Base-by-base conservation (phyloP, 371 early-diverging fungal genomes). In the Circinella minor region DNA sequence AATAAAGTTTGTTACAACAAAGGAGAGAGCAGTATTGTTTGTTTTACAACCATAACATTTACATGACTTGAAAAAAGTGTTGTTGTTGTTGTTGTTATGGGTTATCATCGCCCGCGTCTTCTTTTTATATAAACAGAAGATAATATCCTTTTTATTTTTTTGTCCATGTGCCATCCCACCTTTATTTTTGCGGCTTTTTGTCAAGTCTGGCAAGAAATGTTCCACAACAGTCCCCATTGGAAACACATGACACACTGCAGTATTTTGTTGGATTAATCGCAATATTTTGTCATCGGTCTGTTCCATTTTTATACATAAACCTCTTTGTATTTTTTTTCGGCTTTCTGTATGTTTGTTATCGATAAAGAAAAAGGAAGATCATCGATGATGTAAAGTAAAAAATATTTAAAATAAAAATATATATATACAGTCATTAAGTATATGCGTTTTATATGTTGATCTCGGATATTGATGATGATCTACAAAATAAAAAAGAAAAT, bases 231-330 rank as follows among this genome's bases (percentile, higher is more conserved):
- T 13, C 15, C 15, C 34, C 18, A 17, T 37, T 27, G 14, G 57
- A 6, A 43, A 57, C 57, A 57, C 57, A 57, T 57, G 57, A 57
- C 57, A 57, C 57, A n/a, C 57, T 57, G 57, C 57, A 57, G 57
- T n/a, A 37, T 43, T 11, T 57, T 57, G 57, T 18, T 57, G 57
- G 57, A 10, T 57, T 34, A 18, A 57, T 57, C 57, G 57, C 57
- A 57, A 34, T 57, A 57, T 57, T 37, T 57, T 57, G 57, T 57
- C 57, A 57, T 57, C 57, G 57, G 57, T 57, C 57, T 51, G 5
- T 13, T 57, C 57, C 43, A 43, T 9, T 43, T 43, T 43, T 43
- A 43, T 43, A 57, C 27, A 18, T 17, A 9, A 10, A 7, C 27
- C 5, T 57, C n/a, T 57, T 34, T 57, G 27, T 57, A 34, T 51